A percentile compares a stretch with the other conserved stretches of the same genome.
These are phyloP conservation scores for Astrothelium subdiscretum DNA, from an alignment of 495 filamentous ascomycete species.

Conservation along the genomic window DNA sequence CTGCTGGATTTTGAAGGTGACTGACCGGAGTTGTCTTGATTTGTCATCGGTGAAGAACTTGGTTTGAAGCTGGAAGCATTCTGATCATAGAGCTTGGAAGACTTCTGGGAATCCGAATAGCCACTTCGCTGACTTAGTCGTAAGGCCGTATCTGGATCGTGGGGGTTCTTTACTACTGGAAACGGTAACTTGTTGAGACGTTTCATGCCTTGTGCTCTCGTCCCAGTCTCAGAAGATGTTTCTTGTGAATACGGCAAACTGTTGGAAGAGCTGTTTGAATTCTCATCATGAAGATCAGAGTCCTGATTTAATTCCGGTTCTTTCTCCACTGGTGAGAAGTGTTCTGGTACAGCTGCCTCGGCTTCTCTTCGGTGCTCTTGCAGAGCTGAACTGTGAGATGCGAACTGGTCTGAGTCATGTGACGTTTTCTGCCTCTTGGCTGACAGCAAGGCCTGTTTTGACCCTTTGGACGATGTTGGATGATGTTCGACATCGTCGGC, in stretches of 20 bases:
- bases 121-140: conserved; percentile 57
- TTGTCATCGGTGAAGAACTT: not conserved
- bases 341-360: not conserved
- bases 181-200: conserved; percentile 42
- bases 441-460: not conserved
- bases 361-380: too few species aligned
- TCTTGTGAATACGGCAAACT: not conserved
- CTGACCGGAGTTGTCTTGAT: not conserved
- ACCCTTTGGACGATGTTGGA: not conserved
- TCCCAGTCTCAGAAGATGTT: not conserved
- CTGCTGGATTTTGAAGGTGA: not conserved
- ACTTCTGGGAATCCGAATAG: conserved; percentile 31
- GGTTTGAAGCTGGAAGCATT: conserved; percentile 3
- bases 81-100: conserved; percentile 3
- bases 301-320: not conserved
- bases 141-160: conserved; percentile 49
- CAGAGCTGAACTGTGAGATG: not conserved
- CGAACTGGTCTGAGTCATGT: not conserved
- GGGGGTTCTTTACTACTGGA: conserved; percentile 68
- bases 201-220: not conserved
- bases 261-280: not conserved
- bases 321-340: not conserved
- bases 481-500: not conserved
- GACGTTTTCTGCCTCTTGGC: not conserved
- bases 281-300: too few species aligned